Evolutionary conservation across 1,284 basidiomycete genomes (phyloP).

Genomic region (Lentinula novae-zelandiae): DNA sequence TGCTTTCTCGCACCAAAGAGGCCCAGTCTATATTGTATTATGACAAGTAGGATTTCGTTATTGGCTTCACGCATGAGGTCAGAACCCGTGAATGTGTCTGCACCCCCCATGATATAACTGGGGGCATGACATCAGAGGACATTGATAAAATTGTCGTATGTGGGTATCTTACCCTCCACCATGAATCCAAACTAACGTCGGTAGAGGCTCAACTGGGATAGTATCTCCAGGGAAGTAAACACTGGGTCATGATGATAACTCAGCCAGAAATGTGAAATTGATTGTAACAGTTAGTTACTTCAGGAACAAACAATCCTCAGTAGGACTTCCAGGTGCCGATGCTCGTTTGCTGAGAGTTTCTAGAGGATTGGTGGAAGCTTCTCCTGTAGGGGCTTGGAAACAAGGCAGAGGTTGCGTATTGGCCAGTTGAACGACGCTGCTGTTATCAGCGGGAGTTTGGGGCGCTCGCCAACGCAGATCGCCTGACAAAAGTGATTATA

Average conservation of each 20-base stretch:
- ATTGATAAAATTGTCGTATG: neutral
- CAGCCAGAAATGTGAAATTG: neutral
- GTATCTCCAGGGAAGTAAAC: conserved; percentile 24
- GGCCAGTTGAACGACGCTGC: conserved; percentile 29
- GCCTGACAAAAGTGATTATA: conserved; percentile 15
- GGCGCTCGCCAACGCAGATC: conserved; percentile 33
- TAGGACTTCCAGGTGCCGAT: neutral
- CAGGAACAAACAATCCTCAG: conserved; percentile 30
- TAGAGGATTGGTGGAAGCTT: conserved; percentile 13
- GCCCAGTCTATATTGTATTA: conserved; percentile 22
- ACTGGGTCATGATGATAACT: conserved; percentile 15
- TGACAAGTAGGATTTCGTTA: conserved; percentile 19
- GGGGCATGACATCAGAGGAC: neutral
- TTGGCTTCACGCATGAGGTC: conserved; percentile 19
- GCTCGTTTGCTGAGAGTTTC: neutral
- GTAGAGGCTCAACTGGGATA: conserved; percentile 18
- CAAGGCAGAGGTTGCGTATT: conserved; percentile 27
- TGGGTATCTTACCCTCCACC: conserved; percentile 24
- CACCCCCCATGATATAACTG: conserved; percentile 17
- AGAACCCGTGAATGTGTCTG: conserved; percentile 14
- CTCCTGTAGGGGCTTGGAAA: conserved; percentile 15
- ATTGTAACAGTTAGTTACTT: conserved; percentile 18
- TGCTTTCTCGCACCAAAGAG: conserved; percentile 16
- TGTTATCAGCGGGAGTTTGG: conserved; percentile 22
- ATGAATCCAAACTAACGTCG: conserved; percentile 20